phyloP scores from a whole-genome alignment of 805 yeast genomes.

The Wickerhamiella cacticola region DNA sequence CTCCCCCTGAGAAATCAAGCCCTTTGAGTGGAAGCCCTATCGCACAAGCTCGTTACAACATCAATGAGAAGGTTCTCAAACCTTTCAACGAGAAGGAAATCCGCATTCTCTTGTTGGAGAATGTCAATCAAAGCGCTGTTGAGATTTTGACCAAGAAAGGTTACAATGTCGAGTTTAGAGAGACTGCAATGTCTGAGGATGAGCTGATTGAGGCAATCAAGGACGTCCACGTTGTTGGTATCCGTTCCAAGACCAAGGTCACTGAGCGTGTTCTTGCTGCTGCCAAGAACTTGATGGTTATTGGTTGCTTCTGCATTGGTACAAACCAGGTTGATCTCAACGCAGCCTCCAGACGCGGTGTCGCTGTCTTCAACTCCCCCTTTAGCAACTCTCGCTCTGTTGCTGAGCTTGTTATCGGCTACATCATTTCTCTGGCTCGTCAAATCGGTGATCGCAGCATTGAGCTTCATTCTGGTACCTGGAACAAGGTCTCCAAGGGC shows the following conservation, averaged over 20 bases:
- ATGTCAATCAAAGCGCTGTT: constrained; percentile 86
- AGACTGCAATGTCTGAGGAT: constrained; percentile 79
- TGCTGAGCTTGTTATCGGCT: constrained; percentile 94
- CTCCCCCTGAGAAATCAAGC: constrained; percentile 19
- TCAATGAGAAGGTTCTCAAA: constrained; percentile 54
- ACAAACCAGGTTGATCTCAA: constrained; percentile 94
- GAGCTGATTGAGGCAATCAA: constrained; percentile 88
- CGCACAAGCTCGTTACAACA: constrained; percentile 20
- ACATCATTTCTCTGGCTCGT: constrained; percentile 85
- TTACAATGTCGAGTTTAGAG: constrained; percentile 91
- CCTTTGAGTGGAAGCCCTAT: constrained; percentile 14
- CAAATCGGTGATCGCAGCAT: constrained; percentile 94
- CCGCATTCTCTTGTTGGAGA: constrained; percentile 81
- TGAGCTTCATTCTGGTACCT: constrained; percentile 90
- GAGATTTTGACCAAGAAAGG: constrained; percentile 79
- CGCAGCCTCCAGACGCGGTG: constrained; percentile 82
- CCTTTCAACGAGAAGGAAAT: constrained; percentile 94
- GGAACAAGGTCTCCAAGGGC: constrained; percentile 91
- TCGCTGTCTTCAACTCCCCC: constrained; percentile 96
- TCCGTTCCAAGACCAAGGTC: constrained; percentile 90
- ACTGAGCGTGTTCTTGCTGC: constrained; percentile 65
- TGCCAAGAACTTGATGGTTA: constrained; percentile 77
- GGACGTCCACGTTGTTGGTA: constrained; percentile 93
- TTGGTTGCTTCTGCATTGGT: constrained; percentile 99
- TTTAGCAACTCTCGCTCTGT: constrained; percentile 97